Base-by-base conservation (phyloP, 495 filamentous ascomycete species). In the Podospora tetraspora region DNA sequence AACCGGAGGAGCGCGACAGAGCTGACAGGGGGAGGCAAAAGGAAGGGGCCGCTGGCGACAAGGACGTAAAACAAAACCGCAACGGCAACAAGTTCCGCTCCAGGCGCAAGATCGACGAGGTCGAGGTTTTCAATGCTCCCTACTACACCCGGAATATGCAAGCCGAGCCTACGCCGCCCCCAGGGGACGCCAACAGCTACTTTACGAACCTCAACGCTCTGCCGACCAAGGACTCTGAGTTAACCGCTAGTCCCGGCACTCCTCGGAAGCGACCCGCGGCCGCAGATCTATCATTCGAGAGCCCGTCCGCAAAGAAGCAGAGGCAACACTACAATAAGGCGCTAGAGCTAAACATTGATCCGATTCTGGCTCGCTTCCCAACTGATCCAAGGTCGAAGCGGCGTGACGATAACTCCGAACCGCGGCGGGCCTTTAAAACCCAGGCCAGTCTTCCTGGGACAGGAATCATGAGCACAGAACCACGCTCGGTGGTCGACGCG, bases 61-160 rank as follows among this genome's bases (percentile, higher is more conserved):
- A 69, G 19, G 69, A 70, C 3, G 61, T 30, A 4, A 73, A 69
- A 64, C 70, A 72, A 12, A 76, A 74, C 34, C 66, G 67, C 12
- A 77, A 76, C 43, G 72, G 74, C 27, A 68, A 73, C 21, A 75
- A 74, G 64, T 75, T 76, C 58, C 72, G 74, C 22, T 72, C 68
- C 66, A 73, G 75, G 61, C 70, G 78, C 8, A 72, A 74, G 64
- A 72, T 75, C 21, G 73, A 74, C 9, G 73, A 78, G 61, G 67
- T 79, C 37, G 76, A 79, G 25, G 72, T 77, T 19, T 76, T 79
- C 56, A 73, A 77, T 27, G 78, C 78, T 1, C 77, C 78, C 2
- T 79, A 74, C 63, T 79, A 79, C 66, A 75, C 70, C 16, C 69
- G 19, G 24, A 62, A 30, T 21, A 27, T 29, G 13, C 23, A 62